Evolutionary conservation across 1,284 basidiomycete species (phyloP), one percentile per base, ranked within the genome.

Genomic region (Coniferiporia weirii): DNA sequence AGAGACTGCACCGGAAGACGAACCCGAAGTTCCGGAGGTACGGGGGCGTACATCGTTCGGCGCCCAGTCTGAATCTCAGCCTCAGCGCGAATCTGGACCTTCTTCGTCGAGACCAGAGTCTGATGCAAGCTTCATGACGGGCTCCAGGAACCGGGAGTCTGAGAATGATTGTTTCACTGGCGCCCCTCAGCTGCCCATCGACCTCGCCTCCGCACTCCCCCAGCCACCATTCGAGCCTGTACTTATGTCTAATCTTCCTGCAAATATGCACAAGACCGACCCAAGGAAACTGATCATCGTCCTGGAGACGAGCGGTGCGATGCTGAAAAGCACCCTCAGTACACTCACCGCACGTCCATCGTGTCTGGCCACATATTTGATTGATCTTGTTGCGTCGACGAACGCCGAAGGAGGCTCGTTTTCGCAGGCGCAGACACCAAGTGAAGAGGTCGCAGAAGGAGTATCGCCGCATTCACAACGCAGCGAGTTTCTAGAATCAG

Each of bases 281-380:
- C 80, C 79, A 61, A 79, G 85, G 59, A 88, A 88, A 64, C 83
- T 94, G 63, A 89, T 93, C 65, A 85, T 93, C 72, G 84, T 85
- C 58, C 76, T 94, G 54, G 91, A 92, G 68, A 83, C 85, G 52
- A 85, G 80, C 63, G 87, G 86, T 0, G 66, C 74, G 19, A 82
- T 81, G 0, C 79, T 82, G 66, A 80, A 80, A 56, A 87, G 87
- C 3, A 85, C 85, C 0, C 69, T 89, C 57, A 73, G 75, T 35
- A 88, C 89, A 1, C 70, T 91, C 55, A 76, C 73, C 1, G 87
- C 87, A 13, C 81, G 86, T 6, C 79, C 83, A 1, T 91, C 89
- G 0, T 73, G 80, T 63, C 76, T 91, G 10, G 76, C 85, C 0
- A 73, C 69, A 19, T 89, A 84, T 66, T 67, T 91, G 22, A 71